Conservation (phyloP, 352 stramenopile species). For the Pythium scleroteichum region DNA sequence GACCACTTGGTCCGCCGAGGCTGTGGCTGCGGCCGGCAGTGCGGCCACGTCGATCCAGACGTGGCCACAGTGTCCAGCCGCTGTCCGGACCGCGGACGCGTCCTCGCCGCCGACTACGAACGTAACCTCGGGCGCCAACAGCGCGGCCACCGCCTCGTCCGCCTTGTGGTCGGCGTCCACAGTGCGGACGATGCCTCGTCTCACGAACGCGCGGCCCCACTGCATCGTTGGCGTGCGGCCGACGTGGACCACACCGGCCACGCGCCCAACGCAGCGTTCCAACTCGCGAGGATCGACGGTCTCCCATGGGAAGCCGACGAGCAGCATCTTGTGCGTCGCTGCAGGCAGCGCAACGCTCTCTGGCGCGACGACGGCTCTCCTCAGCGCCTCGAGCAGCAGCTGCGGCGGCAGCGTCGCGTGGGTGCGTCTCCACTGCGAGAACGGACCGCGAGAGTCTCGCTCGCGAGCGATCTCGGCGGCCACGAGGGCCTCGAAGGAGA, state of each 20-base stretch:
- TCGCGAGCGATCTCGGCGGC: constrained; percentile 25
- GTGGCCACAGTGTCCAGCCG: neutral
- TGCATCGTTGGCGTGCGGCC: neutral
- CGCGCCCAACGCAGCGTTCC: constrained; percentile 30
- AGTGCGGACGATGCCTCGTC: constrained; percentile 14
- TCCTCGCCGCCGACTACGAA: constrained; percentile 15
- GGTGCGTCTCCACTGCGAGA: constrained; percentile 37
- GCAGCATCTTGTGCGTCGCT: constrained; percentile 39
- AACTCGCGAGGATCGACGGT: constrained; percentile 30
- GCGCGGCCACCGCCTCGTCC: neutral
- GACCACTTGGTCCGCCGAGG: neutral
- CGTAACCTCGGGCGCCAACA: constrained; percentile 13
- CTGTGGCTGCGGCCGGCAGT: neutral
- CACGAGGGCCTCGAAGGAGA: constrained; percentile 28
- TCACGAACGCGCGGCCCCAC: constrained; percentile 10
- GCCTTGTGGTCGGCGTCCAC: neutral
- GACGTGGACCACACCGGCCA: constrained; percentile 22
- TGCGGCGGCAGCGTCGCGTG: constrained; percentile 26
- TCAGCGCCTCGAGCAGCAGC: constrained; percentile 31
- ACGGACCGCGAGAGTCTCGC: constrained; percentile 22
- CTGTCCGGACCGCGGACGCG: neutral
- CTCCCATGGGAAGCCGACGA: constrained; percentile 45
- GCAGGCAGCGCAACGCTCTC: constrained; percentile 2
- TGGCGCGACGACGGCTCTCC: constrained; percentile 14
- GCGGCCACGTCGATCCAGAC: constrained; percentile 15